A percentile compares a stretch with the other conserved stretches of the same genome.
Evolutionary conservation across 345 rosid genomes (phyloP).

Genomic region (Citropsis articulata): DNA sequence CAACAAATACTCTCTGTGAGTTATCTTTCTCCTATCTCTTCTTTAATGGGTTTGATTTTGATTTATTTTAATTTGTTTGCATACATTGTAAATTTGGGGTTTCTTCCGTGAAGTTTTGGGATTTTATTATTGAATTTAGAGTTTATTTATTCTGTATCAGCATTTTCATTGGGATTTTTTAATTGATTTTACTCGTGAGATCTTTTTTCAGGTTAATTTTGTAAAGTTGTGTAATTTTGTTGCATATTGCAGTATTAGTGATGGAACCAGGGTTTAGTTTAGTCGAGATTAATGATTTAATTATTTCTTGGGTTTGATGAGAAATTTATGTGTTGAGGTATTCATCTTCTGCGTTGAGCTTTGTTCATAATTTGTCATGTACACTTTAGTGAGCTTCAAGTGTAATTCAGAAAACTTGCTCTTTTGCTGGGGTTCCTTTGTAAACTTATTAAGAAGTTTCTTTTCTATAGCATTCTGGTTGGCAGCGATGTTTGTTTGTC

Average conservation of each 20-base stretch:
- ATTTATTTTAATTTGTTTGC: not conserved
- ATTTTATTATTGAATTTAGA: not conserved
- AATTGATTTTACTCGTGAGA: not conserved
- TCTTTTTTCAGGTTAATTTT: not conserved
- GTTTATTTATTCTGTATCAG: not conserved
- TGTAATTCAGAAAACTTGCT: not conserved
- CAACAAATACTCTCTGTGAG: conserved; percentile 27
- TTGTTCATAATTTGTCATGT: not conserved
- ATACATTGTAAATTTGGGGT: conserved; percentile 1
- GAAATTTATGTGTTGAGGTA: not conserved
- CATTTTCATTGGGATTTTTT: not conserved
- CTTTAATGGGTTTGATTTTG: not conserved
- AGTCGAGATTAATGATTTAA: not conserved
- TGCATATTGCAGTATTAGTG: not conserved
- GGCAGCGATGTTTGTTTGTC: not conserved
- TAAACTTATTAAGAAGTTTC: not conserved
- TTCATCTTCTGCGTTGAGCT: not conserved
- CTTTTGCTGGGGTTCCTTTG: not conserved
- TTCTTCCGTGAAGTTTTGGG: not conserved
- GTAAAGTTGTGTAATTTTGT: not conserved
- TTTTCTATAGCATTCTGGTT: not conserved
- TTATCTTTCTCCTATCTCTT: not conserved
- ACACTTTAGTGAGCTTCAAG: not conserved
- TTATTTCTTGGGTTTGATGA: not conserved
- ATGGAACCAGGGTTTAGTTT: not conserved